phyloP scores from a whole-genome alignment of 345 rosid species.

The Linum lewisii region DNA sequence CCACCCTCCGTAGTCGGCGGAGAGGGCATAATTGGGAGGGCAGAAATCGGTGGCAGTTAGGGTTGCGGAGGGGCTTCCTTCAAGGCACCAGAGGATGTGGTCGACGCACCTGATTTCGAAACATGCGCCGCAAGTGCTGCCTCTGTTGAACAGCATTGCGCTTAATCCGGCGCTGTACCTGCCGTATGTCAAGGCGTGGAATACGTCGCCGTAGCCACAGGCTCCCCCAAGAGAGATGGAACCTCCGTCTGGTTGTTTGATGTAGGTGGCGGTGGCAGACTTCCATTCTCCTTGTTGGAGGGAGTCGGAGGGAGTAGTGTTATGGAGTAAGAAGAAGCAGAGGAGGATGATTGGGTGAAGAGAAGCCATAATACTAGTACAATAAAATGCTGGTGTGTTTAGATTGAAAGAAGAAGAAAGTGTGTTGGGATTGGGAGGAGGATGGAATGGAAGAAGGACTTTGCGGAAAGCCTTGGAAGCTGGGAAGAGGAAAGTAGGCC shows the following conservation, averaged over 20 bases:
- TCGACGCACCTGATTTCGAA: constrained; percentile 79
- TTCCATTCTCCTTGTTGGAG: constrained; percentile 32
- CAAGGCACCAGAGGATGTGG: constrained; percentile 73
- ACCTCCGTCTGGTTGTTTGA: constrained; percentile 41
- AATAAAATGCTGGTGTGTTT: too few species aligned
- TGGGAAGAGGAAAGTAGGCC: too few species aligned
- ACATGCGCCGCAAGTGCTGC: constrained; percentile 88
- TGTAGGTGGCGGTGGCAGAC: constrained; percentile 79
- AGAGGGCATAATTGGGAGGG: constrained; percentile 79
- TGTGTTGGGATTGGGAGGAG: too few species aligned
- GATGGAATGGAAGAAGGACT: too few species aligned
- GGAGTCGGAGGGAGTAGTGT: too few species aligned
- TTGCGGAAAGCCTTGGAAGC: too few species aligned
- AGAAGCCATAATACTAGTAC: too few species aligned
- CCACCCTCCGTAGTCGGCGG: constrained; percentile 84
- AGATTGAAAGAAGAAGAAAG: too few species aligned
- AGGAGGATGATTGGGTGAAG: too few species aligned
- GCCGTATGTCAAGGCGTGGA: constrained; percentile 60
- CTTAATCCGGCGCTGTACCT: constrained; percentile 71
- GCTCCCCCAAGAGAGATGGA: constrained; percentile 75
- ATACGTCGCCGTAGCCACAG: constrained; percentile 74
- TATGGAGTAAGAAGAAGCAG: too few species aligned
- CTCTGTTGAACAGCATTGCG: constrained; percentile 65
- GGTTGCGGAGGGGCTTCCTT: constrained; percentile 69
- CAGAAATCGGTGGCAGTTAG: constrained; percentile 94